Evolutionary conservation across 306 rosid species (phyloP).

Genomic region (Lupinus albus): DNA sequence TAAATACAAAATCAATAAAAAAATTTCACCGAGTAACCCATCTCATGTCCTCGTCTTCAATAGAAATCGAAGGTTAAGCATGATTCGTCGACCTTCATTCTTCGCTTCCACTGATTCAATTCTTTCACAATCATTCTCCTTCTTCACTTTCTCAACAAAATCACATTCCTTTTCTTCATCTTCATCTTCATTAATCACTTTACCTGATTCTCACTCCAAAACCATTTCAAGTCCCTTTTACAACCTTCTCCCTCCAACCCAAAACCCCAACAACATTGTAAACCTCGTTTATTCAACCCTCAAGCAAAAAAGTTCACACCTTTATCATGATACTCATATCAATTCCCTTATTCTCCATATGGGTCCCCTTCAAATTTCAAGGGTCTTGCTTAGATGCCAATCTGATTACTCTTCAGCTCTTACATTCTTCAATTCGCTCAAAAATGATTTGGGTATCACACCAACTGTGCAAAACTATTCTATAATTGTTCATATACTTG

Average conservation of each 20-base stretch:
- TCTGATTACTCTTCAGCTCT: slow-evolving; percentile 73
- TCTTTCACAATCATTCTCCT: slow-evolving; percentile 21
- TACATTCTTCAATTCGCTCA: slow-evolving; percentile 73
- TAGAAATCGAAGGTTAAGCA: not conserved
- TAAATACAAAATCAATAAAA: no score
- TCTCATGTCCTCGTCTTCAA: no score
- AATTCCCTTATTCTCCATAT: slow-evolving; percentile 64
- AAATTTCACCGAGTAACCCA: no score
- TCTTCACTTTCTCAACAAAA: slow-evolving; percentile 21
- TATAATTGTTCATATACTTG: slow-evolving; percentile 59
- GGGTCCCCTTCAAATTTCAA: slow-evolving; percentile 69
- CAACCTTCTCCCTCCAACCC: slow-evolving; percentile 73
- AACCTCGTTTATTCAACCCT: slow-evolving; percentile 64
- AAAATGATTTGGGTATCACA: slow-evolving; percentile 55
- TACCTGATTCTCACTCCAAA: slow-evolving; percentile 51
- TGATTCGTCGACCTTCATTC: slow-evolving; percentile 58
- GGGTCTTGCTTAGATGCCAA: slow-evolving; percentile 76
- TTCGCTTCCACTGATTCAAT: not conserved
- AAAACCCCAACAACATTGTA: slow-evolving; percentile 79
- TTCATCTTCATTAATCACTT: slow-evolving; percentile 47
- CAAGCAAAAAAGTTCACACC: slow-evolving; percentile 45
- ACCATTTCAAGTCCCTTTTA: slow-evolving; percentile 66
- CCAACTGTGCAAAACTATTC: slow-evolving; percentile 66
- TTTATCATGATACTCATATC: slow-evolving; percentile 52
- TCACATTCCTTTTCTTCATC: slow-evolving; percentile 45